Evolutionary conservation across 2,329 filamentous ascomycete species (phyloP).

Genomic region (Pseudocercospora crystallina): DNA sequence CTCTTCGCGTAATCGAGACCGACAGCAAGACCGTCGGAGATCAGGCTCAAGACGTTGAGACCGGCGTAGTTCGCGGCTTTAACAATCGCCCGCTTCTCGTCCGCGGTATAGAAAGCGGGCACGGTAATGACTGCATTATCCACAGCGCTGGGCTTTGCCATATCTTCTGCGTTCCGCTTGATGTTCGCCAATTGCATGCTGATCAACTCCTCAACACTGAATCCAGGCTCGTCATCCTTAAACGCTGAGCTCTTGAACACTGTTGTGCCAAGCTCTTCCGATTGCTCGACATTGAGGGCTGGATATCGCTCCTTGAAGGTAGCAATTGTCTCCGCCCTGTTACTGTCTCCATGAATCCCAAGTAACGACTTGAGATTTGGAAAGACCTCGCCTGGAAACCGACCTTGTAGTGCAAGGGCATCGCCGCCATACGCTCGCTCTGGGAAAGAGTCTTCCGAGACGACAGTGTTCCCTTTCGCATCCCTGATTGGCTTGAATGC

Average conservation of each 20-base stretch:
- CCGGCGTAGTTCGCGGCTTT: slow-evolving; percentile 85
- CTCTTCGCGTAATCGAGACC: slow-evolving; percentile 93
- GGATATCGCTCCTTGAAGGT: slow-evolving; percentile 77
- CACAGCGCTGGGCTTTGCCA: slow-evolving; percentile 72
- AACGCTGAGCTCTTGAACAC: slow-evolving; percentile 78
- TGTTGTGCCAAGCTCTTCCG: slow-evolving; percentile 64
- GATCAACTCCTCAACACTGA: slow-evolving; percentile 85
- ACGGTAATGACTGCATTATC: slow-evolving; percentile 85
- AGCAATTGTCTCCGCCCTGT: slow-evolving; percentile 60
- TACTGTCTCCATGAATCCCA: slow-evolving; percentile 57
- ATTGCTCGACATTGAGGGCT: slow-evolving; percentile 66
- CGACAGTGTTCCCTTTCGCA: slow-evolving; percentile 55
- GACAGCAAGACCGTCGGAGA: slow-evolving; percentile 89
- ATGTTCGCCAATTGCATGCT: slow-evolving; percentile 96
- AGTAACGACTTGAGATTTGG: slow-evolving; percentile 88
- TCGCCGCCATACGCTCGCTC: slow-evolving; percentile 91
- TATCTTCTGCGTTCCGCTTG: slow-evolving; percentile 78
- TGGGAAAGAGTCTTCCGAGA: slow-evolving; percentile 60
- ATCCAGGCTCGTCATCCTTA: slow-evolving; percentile 63
- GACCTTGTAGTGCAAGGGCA: slow-evolving; percentile 78
- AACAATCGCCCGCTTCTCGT: slow-evolving; percentile 84
- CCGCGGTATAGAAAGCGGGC: slow-evolving; percentile 83
- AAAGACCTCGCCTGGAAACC: slow-evolving; percentile 92
- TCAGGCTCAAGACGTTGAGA: slow-evolving; percentile 76
- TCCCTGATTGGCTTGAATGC: slow-evolving; percentile 84